These are phyloP conservation scores for Houttuynia cordata DNA, from an alignment of 164 flowering plant species.

Conservation along the genomic window DNA sequence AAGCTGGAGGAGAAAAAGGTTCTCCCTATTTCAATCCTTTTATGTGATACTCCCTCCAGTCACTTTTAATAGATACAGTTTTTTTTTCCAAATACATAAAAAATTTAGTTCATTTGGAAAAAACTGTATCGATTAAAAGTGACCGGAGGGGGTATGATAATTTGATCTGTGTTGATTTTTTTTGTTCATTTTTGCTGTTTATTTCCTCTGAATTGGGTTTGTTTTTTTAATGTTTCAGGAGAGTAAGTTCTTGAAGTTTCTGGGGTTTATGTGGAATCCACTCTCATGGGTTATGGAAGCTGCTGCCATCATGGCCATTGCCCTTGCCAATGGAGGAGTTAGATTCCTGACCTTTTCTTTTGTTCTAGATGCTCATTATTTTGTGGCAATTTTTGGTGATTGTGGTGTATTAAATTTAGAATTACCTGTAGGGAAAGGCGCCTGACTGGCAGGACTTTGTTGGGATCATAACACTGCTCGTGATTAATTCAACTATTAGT, in stretches of 20 bases:
- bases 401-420: neutral
- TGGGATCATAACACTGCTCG: slow-evolving; percentile 63
- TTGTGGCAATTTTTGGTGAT: neutral
- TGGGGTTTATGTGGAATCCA: slow-evolving; percentile 97
- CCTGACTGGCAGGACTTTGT: slow-evolving; percentile 96
- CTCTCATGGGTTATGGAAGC: slow-evolving; percentile 98
- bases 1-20: slow-evolving; percentile 82
- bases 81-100: too few species aligned
- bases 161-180: neutral
- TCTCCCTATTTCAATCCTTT: neutral
- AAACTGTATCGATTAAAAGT: too few species aligned
- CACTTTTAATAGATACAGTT: too few species aligned
- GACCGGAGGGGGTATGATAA: too few species aligned
- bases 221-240: slow-evolving; percentile 32
- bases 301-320: slow-evolving; percentile 93
- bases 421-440: slow-evolving; percentile 48
- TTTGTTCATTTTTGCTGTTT: slow-evolving; percentile 2
- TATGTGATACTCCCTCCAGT: too few species aligned
- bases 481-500: slow-evolving; percentile 87
- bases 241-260: slow-evolving; percentile 73
- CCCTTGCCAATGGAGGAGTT: slow-evolving; percentile 92
- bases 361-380: neutral
- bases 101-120: too few species aligned
- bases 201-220: too few species aligned
- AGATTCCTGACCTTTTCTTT: slow-evolving; percentile 10